Evolutionary conservation across 306 rosid species (phyloP).

Genomic region (Sindora glabra): DNA sequence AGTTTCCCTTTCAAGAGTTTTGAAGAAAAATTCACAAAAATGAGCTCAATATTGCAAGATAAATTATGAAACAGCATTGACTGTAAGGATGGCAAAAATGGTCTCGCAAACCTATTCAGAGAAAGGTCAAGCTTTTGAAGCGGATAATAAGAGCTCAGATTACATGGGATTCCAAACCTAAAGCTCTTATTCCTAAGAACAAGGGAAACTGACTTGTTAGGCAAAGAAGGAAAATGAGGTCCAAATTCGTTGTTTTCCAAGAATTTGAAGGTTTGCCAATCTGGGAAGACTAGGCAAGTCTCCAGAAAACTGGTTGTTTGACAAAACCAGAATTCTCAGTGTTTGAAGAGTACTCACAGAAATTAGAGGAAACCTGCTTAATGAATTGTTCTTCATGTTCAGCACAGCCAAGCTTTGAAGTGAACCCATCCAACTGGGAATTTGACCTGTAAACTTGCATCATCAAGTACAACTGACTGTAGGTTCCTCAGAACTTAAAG

Average conservation of each 20-base stretch:
- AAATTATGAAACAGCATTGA: conserved; percentile 44
- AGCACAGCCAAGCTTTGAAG: conserved; percentile 62
- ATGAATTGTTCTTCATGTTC: conserved; percentile 51
- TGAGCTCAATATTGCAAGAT: conserved; percentile 61
- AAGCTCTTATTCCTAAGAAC: conserved; percentile 71
- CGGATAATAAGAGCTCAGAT: conserved; percentile 39
- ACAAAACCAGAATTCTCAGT: conserved; percentile 63
- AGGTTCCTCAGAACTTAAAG: conserved; percentile 53
- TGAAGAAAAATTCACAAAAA: conserved; percentile 69
- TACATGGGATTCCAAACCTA: conserved; percentile 45
- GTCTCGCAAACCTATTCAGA: conserved; percentile 65
- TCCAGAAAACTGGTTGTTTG: conserved; percentile 59
- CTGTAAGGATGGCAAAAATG: conserved; percentile 48
- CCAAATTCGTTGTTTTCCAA: conserved; percentile 70
- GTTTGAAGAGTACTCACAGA: conserved; percentile 39
- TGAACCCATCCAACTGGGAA: conserved; percentile 52
- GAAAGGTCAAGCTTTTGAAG: conserved; percentile 83
- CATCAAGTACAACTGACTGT: conserved; percentile 70
- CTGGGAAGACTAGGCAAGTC: conserved; percentile 55
- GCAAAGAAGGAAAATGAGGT: conserved; percentile 65
- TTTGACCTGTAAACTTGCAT: conserved; percentile 42
- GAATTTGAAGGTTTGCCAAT: conserved; percentile 66
- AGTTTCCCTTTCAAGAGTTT: conserved; percentile 74
- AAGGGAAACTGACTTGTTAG: conserved; percentile 47
- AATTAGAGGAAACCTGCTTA: conserved; percentile 54